A percentile compares a stretch with the other conserved stretches of the same genome.
phyloP scores from a whole-genome alignment of 768 basidiomycete genomes.

The Cubamyces lactineus region DNA sequence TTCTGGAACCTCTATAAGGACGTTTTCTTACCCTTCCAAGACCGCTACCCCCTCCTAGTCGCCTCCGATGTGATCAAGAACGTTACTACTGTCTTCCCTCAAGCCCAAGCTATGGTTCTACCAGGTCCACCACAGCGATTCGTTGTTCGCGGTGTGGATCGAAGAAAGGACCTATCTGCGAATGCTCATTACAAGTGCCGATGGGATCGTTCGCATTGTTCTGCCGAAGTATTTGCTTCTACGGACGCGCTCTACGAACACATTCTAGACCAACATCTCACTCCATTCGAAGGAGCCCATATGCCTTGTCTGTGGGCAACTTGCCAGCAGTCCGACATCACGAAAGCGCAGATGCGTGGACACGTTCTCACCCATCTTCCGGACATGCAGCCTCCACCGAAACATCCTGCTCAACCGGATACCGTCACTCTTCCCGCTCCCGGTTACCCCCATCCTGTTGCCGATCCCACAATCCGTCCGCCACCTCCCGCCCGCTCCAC shows the following conservation, averaged over 20 bases:
- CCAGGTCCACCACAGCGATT: slow-evolving; percentile 74
- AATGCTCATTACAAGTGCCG: slow-evolving; percentile 73
- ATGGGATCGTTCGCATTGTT: slow-evolving; percentile 71
- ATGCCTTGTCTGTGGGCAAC: slow-evolving; percentile 72
- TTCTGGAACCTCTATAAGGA: slow-evolving; percentile 96
- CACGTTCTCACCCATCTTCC: slow-evolving; percentile 83
- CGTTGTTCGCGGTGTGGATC: slow-evolving; percentile 84
- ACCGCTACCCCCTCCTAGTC: slow-evolving; percentile 64
- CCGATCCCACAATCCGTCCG: slow-evolving; percentile 66
- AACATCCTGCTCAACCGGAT: slow-evolving; percentile 73
- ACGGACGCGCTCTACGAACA: slow-evolving; percentile 77
- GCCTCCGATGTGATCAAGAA: slow-evolving; percentile 97
- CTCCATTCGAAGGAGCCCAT: slow-evolving; percentile 47
- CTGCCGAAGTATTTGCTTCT: slow-evolving; percentile 48
- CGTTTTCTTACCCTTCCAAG: slow-evolving; percentile 65
- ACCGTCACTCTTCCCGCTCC: slow-evolving; percentile 67
- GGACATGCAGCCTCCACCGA: slow-evolving; percentile 53
- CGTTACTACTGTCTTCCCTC: slow-evolving; percentile 82
- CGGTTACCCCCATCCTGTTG: slow-evolving; percentile 56
- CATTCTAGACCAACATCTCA: slow-evolving; percentile 58
- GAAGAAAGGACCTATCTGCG: slow-evolving; percentile 59
- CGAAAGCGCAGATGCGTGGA: slow-evolving; percentile 56
- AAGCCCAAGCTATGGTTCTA: slow-evolving; percentile 86
- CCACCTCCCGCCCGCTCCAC: slow-evolving; percentile 73
- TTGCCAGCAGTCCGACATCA: slow-evolving; percentile 53